Conservation (phyloP, 768 basidiomycete genomes). For the Trichaptum fuscoviolaceum region DNA sequence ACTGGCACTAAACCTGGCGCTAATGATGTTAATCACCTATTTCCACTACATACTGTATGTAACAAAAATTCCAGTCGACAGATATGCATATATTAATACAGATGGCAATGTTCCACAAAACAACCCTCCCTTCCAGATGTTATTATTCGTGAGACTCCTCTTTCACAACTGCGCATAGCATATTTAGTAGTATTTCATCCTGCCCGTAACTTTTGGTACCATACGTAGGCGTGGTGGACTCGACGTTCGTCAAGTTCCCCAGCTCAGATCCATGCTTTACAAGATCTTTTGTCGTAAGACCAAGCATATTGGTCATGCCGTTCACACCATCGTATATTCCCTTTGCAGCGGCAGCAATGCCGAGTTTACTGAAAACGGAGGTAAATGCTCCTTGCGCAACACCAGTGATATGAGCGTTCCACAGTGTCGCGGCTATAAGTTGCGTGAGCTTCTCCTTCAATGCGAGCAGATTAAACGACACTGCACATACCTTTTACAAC, state of each 20-base stretch:
- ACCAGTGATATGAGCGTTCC: background rate
- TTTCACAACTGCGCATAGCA: background rate
- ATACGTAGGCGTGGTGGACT: background rate
- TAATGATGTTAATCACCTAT: too few relatives aligned
- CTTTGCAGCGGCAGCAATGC: background rate
- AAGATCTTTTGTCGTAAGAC: background rate
- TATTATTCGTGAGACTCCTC: background rate
- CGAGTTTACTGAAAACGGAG: background rate
- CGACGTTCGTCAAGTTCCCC: background rate
- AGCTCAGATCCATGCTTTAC: background rate
- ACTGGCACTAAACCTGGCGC: too few relatives aligned
- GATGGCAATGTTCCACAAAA: background rate
- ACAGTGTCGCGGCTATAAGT: background rate
- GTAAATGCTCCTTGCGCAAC: background rate
- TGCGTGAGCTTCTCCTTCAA: background rate
- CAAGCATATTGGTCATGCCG: background rate
- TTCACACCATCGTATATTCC: background rate
- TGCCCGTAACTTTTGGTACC: background rate
- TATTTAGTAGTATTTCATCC: background rate
- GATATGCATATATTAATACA: background rate
- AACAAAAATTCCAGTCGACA: too few relatives aligned
- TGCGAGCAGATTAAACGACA: background rate
- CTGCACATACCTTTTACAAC: background rate
- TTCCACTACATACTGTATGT: too few relatives aligned
- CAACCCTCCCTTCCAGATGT: background rate